phyloP scores from a whole-genome alignment of 2,329 filamentous ascomycete genomes.

The Emydomyces testavorans region DNA sequence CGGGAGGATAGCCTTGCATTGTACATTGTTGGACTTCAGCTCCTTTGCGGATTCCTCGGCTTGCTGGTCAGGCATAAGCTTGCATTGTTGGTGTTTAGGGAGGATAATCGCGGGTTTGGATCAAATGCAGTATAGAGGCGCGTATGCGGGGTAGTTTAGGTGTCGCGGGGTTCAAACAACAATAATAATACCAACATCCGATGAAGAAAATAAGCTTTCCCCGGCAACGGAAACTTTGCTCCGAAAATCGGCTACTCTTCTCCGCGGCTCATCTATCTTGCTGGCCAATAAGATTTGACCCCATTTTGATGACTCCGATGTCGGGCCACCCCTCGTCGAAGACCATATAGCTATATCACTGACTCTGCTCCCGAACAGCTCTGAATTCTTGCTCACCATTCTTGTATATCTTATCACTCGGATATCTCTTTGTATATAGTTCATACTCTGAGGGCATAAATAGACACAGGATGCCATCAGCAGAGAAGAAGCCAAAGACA shows the following conservation, averaged over 20 bases:
- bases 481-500: conserved; percentile 61
- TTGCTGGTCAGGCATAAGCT: conserved; percentile 76
- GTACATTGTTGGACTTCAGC: conserved; percentile 71
- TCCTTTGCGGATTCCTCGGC: conserved; percentile 62
- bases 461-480: conserved; percentile 56
- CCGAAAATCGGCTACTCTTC: conserved; percentile 6
- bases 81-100: conserved; percentile 76
- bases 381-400: not conserved
- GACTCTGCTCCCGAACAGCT: conserved; percentile 4
- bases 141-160: too few relatives aligned
- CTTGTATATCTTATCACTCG: not conserved
- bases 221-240: conserved; percentile 5
- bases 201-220: not conserved
- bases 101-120: conserved; percentile 55
- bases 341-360: conserved; percentile 5
- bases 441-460: not conserved
- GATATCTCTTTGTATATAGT: not conserved
- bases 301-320: conserved; percentile 14
- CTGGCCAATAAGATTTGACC: conserved; percentile 8
- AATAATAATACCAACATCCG: too few relatives aligned
- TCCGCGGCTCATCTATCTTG: conserved; percentile 7
- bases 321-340: conserved; percentile 12
- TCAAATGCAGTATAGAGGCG: conserved; percentile 11
- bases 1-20: conserved; percentile 71
- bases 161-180: too few relatives aligned